These are phyloP conservation scores for Penicillium sp. DNA, from an alignment of 2,329 filamentous ascomycete species.

Conservation along the genomic window DNA sequence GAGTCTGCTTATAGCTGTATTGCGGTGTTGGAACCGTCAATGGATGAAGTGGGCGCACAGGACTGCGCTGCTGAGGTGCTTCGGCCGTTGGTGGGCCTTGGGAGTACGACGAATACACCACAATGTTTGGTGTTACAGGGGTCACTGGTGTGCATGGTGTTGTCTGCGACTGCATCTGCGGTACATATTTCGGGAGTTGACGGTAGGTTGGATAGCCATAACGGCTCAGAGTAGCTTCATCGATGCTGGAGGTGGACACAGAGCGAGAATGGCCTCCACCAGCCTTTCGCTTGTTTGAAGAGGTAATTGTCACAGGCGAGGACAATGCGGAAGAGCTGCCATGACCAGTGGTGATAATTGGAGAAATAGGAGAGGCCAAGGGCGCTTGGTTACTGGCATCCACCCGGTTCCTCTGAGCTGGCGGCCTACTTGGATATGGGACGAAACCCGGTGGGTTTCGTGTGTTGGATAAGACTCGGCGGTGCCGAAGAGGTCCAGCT, in stretches of 20 bases:
- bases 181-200: slow-evolving; percentile 66
- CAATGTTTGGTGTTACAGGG: slow-evolving; percentile 43
- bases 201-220: slow-evolving; percentile 87
- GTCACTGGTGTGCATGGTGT: slow-evolving; percentile 46
- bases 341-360: slow-evolving; percentile 39
- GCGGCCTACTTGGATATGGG: slow-evolving; percentile 54
- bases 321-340: slow-evolving; percentile 56
- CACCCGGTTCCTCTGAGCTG: slow-evolving; percentile 50
- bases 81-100: slow-evolving; percentile 33
- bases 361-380: slow-evolving; percentile 52
- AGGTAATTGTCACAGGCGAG: slow-evolving; percentile 64
- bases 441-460: slow-evolving; percentile 55
- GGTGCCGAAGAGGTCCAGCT: slow-evolving; percentile 60
- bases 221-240: slow-evolving; percentile 67
- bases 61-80: slow-evolving; percentile 46
- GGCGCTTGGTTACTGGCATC: slow-evolving; percentile 51
- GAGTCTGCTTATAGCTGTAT: slow-evolving; percentile 31
- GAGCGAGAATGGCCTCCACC: slow-evolving; percentile 58
- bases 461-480: slow-evolving; percentile 58
- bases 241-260: slow-evolving; percentile 69
- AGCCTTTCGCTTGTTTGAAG: slow-evolving; percentile 45
- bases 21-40: slow-evolving; percentile 35
- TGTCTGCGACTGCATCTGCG: slow-evolving; percentile 48
- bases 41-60: slow-evolving; percentile 45
- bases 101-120: slow-evolving; percentile 42